Evolutionary conservation across 2,329 filamentous ascomycete species (phyloP).

Genomic region (Nigrospora sphaerica): DNA sequence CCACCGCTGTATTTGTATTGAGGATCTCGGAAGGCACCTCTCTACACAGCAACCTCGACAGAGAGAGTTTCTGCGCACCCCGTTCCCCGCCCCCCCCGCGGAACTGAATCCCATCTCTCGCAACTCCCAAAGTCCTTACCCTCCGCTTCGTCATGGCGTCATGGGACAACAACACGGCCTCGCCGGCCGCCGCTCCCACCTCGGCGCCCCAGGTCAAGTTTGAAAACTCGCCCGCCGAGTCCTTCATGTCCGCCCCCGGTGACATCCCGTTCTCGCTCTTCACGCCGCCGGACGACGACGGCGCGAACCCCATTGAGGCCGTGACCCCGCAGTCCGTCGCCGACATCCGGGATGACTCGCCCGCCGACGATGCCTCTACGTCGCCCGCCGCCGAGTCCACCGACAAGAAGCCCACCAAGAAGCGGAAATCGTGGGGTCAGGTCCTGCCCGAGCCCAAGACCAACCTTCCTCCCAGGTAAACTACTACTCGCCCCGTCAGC

Average conservation of each 20-base stretch:
- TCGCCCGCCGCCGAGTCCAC: conserved; percentile 10
- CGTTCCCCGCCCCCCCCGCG: conserved; percentile 5
- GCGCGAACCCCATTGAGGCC: conserved; percentile 38
- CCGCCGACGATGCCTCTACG: conserved; percentile 8
- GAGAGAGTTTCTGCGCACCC: conserved; percentile 2
- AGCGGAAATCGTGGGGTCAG: conserved; percentile 98
- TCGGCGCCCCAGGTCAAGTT: conserved; percentile 40
- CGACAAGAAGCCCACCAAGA: conserved; percentile 75
- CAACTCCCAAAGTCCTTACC: conserved; percentile 12
- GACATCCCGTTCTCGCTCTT: conserved; percentile 44
- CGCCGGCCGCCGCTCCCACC: conserved; percentile 9
- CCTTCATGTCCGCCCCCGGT: conserved; percentile 42
- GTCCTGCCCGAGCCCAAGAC: conserved; percentile 95
- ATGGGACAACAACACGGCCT: conserved; percentile 25
- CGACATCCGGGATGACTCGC: conserved; percentile 21
- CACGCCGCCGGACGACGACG: conserved; percentile 23
- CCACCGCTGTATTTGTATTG: conserved; percentile 23
- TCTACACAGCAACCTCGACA: conserved; percentile 10
- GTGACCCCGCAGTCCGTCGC: conserved; percentile 38
- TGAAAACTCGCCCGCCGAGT: conserved; percentile 47
- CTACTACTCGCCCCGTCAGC: not conserved
- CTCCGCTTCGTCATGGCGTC: conserved; percentile 27
- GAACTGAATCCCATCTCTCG: conserved; percentile 4
- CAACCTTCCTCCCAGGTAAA: conserved; percentile 81
- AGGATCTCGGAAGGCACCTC: conserved; percentile 31